Evolutionary conservation across 208 protist genomes (phyloP), one percentile per base, ranked within the genome.

Genomic region (Leptomonas seymouri): DNA sequence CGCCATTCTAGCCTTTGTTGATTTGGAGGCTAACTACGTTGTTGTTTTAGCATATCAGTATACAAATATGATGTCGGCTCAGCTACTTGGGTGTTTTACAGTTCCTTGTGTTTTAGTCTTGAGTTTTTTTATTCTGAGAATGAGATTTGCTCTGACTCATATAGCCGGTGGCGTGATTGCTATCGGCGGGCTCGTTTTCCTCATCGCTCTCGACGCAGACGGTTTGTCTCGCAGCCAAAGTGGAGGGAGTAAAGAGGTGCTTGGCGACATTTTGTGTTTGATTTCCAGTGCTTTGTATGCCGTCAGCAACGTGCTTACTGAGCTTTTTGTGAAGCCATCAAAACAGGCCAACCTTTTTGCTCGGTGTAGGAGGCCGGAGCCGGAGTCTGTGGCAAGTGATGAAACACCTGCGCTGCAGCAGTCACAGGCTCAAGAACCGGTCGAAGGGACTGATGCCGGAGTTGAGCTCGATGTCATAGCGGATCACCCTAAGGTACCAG

Each of bases 31-130:
- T 1, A 98, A 98, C 68, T 98, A 91, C 67, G 73, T 95, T 21
- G 84, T 98, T 30, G 93, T 98, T 0, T 82, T 90, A 11, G 97
- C 97, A 0, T 98, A 98, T 61, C 87, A 97, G 48, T 98, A 97
- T 71, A 97, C 96, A 4, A 84, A 94, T 28, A 94, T 98, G 39
- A 88, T 95, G 42, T 97, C 90, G 7, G 85, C 97, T 0, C 89
- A 97, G 76, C 77, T 97, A 3, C 78, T 98, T 8, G 86, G 84
- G 45, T 98, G 94, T 59, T 97, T 98, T 48, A 96, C 90, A 0
- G 93, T 98, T n/a, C 96, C 97, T 5, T 97, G 82, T 60, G 96
- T 98, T 3, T 74, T 98, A 27, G 67, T 97, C 2, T 65, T 98
- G 1, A 96, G 93, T 28, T 87, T 86, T 62, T 71, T 98, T 23